Base-by-base conservation (phyloP, 2,329 filamentous ascomycete species). In the Cercospora brassicicola region DNA sequence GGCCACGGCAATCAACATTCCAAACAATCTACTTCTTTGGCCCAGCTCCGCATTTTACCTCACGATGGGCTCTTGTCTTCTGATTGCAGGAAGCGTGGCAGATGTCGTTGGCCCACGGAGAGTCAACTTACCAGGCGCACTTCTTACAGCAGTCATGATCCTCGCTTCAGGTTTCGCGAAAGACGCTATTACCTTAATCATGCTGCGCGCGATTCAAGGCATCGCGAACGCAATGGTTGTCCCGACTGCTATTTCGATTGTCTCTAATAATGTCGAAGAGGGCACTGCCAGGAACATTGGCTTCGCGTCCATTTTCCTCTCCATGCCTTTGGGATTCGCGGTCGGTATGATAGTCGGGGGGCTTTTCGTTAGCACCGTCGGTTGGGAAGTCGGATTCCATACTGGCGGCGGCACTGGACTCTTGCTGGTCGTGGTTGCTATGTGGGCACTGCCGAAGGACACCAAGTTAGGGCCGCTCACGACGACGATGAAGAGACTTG, bases 371-470 rank as follows among this genome's bases (percentile, higher is more conserved):
- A 79, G 83, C 30, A 80, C 77, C 0, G 79, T 84, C 42, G 84
- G 84, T 2, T 88, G 85, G 86, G 74, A 85, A 57, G 81, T 78
- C 67, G 84, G 82, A 0, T 88, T 82, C 70, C 83, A 85, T 71
- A 77, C 84, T 7, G 78, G 79, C 26, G 82, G 82, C 0, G 82
- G 80, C 10, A 72, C 83, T 31, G 84, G 80, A 13, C 76, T 78
- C 2, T 62, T 78, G 7, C 75, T 83, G 6, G 79, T 82, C 23
- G 67, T 79, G 0, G 64, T 81, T 9, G 79, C 79, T 4, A 56
- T 80, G 30, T 84, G 78, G 74, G 76, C 74, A 18, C 69, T 82
- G 73, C 68, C 83, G n/a, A 78, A 76, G 69, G 51, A 59, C 73
- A 71, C 55, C 72, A 64, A 61, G 28, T 28, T 55, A 10, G 66